Conservation (phyloP, 371 early-diverging fungal genomes). For the Mortierella sp. region DNA sequence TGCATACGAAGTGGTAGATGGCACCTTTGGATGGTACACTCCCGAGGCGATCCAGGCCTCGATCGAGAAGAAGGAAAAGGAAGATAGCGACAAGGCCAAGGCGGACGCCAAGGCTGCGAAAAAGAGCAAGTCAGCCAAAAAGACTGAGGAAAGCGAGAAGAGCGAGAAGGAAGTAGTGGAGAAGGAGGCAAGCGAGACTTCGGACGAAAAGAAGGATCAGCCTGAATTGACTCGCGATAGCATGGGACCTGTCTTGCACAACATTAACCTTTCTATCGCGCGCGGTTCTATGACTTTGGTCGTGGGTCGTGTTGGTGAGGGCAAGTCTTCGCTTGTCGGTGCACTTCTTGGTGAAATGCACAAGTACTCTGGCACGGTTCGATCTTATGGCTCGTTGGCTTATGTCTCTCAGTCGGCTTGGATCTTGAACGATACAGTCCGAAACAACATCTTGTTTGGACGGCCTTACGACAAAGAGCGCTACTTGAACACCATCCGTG, state of each 20-base stretch:
- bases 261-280: constrained; percentile 73
- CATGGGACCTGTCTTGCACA: constrained; percentile 40
- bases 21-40: constrained; percentile 73
- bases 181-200: background rate
- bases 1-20: constrained; percentile 58
- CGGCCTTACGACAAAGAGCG: constrained; percentile 68
- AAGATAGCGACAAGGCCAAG: constrained; percentile 31
- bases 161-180: background rate
- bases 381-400: constrained; percentile 24
- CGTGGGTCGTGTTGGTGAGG: constrained; percentile 58
- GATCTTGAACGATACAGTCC: constrained; percentile 80
- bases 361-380: constrained; percentile 63
- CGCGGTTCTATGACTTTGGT: constrained; percentile 72
- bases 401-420: constrained; percentile 83
- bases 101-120: constrained; percentile 20
- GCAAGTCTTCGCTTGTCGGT: constrained; percentile 56
- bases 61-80: constrained; percentile 36
- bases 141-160: background rate
- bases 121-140: constrained; percentile 2
- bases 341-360: constrained; percentile 43
- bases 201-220: background rate
- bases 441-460: constrained; percentile 87
- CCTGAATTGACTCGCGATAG: constrained; percentile 7
- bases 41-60: constrained; percentile 44
- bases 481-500: constrained; percentile 74